Conservation (phyloP, 257 asterid species). For the Gentiana straminea region DNA sequence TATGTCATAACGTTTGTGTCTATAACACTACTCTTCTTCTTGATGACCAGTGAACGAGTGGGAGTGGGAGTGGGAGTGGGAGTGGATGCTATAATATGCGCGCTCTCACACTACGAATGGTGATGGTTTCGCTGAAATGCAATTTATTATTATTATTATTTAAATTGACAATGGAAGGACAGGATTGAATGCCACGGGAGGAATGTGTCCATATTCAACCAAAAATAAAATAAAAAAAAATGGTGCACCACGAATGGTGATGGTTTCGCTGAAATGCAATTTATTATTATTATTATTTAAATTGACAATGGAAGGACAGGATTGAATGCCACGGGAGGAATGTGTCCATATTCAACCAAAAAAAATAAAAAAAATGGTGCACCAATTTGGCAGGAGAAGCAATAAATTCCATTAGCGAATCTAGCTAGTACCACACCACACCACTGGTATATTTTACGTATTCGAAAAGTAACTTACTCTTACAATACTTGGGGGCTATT, state of each 20-base stretch:
- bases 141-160: not conserved
- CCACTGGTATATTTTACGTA: no score
- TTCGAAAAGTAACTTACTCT: no score
- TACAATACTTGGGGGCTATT: no score
- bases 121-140: not conserved
- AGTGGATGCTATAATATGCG: not conserved
- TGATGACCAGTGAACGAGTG: no score
- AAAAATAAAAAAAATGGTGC: no score
- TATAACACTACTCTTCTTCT: no score
- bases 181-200: constrained; percentile 11
- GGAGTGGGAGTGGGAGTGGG: no score
- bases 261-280: not conserved
- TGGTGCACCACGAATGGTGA: not conserved
- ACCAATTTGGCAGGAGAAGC: no score
- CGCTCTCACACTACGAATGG: not conserved
- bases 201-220: constrained; percentile 17
- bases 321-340: constrained; percentile 12
- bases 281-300: constrained; percentile 1
- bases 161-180: constrained; percentile 1
- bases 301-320: constrained; percentile 2
- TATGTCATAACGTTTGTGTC: no score
- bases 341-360: constrained; percentile 14
- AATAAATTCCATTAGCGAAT: no score
- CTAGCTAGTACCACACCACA: no score
- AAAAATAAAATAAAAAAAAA: no score